Evolutionary conservation across 2,329 filamentous ascomycete genomes (phyloP), one percentile per base, ranked within the genome.

Genomic region (Diplocarpon mali): DNA sequence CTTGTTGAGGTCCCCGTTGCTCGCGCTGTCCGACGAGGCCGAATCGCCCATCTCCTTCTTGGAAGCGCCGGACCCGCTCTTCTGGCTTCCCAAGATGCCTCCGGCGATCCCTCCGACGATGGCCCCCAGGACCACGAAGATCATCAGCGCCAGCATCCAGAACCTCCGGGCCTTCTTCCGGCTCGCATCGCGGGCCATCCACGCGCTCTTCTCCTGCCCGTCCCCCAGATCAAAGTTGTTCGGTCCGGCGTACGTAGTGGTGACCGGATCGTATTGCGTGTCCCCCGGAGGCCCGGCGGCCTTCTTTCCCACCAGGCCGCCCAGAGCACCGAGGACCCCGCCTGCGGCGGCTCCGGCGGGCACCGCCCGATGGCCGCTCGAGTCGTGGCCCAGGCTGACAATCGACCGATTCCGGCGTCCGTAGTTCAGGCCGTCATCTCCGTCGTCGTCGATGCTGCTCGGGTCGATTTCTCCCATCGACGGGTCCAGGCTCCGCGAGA

Each of bases 381-480:
- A 57, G 37, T 53, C 36, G 15, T 58, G 49, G 13, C 51, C 52
- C 29, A 60, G 47, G 42, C 54, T 61, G 28, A 60, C 32, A 61
- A 81, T 73, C 1, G 30, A 82, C 73, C 48, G 74, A 71, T 61
- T 62, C 64, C 57, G 60, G 38, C 62, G 65, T 40, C 63, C 66
- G 54, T 75, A 80, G 4, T 75, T 71, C 41, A 92, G 72, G 1
- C 83, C 87, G 60, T 94, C 89, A 57, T 95, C 89, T 24, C 85
- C 87, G 59, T 95, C 89, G 61, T 95, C 89, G 16, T 75, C 76
- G 52, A 95, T 89, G 12, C 81, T 79, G 57, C 84, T 78, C 2
- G 88, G 87, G 60, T 95, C 59, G 35, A 61, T 58, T 12, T 57
- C 53, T 3, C 41, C 50, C 29, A 62, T 24, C 16, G 38, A 53